Conservation (phyloP, 805 yeast genomes). For the Candida cerambycidarum region DNA sequence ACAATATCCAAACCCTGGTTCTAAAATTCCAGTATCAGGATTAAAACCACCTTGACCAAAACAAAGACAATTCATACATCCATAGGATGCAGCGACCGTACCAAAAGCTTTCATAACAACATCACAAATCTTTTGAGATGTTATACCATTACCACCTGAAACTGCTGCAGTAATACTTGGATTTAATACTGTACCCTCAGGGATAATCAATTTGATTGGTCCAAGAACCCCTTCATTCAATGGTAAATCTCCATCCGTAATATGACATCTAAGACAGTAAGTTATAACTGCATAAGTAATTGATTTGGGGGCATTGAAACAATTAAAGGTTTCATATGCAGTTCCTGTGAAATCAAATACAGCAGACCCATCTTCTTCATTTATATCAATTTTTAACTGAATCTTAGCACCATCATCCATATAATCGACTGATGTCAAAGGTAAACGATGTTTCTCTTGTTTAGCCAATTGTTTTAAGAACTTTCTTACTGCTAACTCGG, state of each 20-base stretch:
- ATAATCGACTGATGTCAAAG: conserved; percentile 15
- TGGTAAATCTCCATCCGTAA: conserved; percentile 21
- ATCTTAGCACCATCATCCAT: conserved; percentile 19
- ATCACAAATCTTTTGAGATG: conserved; percentile 22
- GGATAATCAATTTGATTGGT: conserved; percentile 16
- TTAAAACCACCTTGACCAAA: conserved; percentile 21
- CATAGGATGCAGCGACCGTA: conserved; percentile 19
- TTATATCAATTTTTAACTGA: conserved; percentile 16
- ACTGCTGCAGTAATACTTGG: conserved; percentile 19
- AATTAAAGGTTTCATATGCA: conserved; percentile 20
- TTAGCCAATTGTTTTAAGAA: conserved; percentile 19
- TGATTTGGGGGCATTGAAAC: conserved; percentile 20
- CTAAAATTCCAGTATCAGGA: conserved; percentile 14
- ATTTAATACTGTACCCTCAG: conserved; percentile 16
- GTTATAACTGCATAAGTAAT: conserved; percentile 18
- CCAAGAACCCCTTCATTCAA: conserved; percentile 19
- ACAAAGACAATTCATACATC: conserved; percentile 20
- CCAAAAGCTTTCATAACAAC: conserved; percentile 22
- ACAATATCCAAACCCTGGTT: conserved; percentile 19
- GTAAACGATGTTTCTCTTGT: conserved; percentile 45
- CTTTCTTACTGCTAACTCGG: conserved; percentile 63
- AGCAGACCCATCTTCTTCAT: conserved; percentile 19
- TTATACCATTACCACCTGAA: conserved; percentile 17
- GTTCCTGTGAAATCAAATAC: conserved; percentile 27
- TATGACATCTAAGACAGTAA: conserved; percentile 19